A percentile compares a stretch with the other conserved stretches of the same genome.
Conservation (phyloP, 345 rosid genomes). For the Aethionema arabicum region DNA sequence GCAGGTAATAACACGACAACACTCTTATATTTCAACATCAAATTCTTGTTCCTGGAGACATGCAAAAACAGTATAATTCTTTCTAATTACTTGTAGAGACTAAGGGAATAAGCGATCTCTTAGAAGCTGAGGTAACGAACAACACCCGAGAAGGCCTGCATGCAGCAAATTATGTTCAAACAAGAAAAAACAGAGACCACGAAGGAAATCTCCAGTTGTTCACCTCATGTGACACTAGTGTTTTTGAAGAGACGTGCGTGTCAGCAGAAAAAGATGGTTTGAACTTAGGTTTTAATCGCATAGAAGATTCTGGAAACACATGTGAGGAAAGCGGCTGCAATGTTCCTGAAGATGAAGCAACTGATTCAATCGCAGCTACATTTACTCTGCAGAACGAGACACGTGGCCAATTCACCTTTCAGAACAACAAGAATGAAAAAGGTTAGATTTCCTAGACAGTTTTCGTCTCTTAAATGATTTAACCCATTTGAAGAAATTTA, state of each 20-base stretch:
- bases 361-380: conserved; percentile 8
- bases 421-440: neutral
- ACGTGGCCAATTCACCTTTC: neutral
- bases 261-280: conserved; percentile 4
- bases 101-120: conserved; percentile 3
- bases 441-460: conserved; percentile 9
- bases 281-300: neutral
- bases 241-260: neutral
- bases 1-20: conserved; percentile 17
- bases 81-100: conserved; percentile 17
- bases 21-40: conserved; percentile 2
- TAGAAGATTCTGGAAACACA: neutral
- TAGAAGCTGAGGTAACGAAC: neutral
- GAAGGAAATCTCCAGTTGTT: conserved; percentile 5
- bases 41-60: neutral
- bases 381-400: neutral
- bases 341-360: conserved; percentile 5
- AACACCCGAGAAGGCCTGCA: neutral
- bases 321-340: neutral
- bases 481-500: neutral
- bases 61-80: neutral
- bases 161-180: too few species aligned
- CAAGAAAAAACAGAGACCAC: neutral
- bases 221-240: conserved; percentile 9
- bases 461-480: conserved; percentile 14